These are phyloP conservation scores for Oenanthe javanica DNA, from an alignment of 140 eudicot genomes.

Conservation along the genomic window DNA sequence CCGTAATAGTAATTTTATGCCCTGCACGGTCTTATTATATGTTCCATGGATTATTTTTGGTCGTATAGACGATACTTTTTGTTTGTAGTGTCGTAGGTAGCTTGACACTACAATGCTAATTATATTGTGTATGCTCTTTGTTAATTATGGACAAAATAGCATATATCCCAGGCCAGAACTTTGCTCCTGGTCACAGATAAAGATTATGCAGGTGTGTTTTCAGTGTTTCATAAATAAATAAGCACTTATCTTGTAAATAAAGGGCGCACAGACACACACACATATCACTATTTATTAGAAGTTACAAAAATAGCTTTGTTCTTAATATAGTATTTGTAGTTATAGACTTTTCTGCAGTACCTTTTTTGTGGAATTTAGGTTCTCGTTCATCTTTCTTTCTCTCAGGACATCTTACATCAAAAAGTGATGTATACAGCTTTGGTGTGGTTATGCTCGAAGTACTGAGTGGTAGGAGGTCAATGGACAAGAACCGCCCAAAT, in stretches of 20 bases:
- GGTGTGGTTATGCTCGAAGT: conserved; percentile 65
- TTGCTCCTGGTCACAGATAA: not conserved
- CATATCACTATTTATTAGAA: not conserved
- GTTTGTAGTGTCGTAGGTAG: not conserved
- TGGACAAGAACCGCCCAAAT: conserved; percentile 61
- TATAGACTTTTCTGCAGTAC: not conserved
- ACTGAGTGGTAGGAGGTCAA: conserved; percentile 57
- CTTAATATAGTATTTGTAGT: not conserved
- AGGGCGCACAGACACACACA: no score
- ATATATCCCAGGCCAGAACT: not conserved
- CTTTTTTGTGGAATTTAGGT: not conserved
- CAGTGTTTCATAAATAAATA: not conserved
- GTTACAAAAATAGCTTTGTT: not conserved
- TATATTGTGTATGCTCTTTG: not conserved
- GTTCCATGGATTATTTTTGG: not conserved
- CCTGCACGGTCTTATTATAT: not conserved
- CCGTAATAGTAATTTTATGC: not conserved
- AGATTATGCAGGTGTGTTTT: not conserved
- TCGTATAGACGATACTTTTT: not conserved
- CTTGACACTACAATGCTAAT: not conserved
- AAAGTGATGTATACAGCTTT: conserved; percentile 74
- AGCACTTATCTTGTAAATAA: not conserved
- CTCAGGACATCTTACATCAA: conserved; percentile 64
- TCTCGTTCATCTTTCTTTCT: not conserved
- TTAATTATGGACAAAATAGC: not conserved